Base-by-base conservation (phyloP, 805 yeast species). In the Ogataea dorogensis region DNA sequence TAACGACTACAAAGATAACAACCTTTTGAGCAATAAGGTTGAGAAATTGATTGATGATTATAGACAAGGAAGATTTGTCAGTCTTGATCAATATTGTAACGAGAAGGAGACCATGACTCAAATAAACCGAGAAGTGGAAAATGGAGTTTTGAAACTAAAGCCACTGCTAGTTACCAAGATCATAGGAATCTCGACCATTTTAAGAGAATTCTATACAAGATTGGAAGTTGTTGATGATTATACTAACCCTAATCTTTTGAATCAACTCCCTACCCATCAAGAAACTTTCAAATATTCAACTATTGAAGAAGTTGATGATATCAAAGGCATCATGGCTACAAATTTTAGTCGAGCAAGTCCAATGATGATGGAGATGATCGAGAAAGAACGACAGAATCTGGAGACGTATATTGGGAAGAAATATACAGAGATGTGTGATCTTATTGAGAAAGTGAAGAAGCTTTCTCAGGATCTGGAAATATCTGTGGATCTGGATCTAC, bases 311-410 rank as follows among this genome's bases (percentile, higher is more conserved):
- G 53, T 51, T 7, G 55, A 45, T 19, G 51, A 54, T 31, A 50
- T 60, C 10, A 52, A 54, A 39, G 37, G 26, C 8, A 38, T 59
- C 7, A 47, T 52, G 46, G 43, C 46, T 3, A 55, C 61, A 4
- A 52, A 51, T 14, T 61, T 58, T 36, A 49, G 40, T 24, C 44
- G 54, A 16, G 33, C 54, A 2, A 50, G 56, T 20, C 63, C 62
- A 2, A 29, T 13, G 3, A 28, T 59, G 17, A 35, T 47, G 20
- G 44, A 44, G 22, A 46, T 45, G 31, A 44, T 65, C 11, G 56
- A 55, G 28, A 38, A 37, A 13, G 67, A 67, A 36, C 52, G 55
- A 14, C 42, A 33, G 5, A 45, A 49, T 27, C 44, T 63, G 20
- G 47, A 58, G 36, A 39, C 30, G 17, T 46, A 49, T 31, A 43